phyloP scores from a whole-genome alignment of 1,139 yeast species.

The Magnusiomyces clavatus region DNA sequence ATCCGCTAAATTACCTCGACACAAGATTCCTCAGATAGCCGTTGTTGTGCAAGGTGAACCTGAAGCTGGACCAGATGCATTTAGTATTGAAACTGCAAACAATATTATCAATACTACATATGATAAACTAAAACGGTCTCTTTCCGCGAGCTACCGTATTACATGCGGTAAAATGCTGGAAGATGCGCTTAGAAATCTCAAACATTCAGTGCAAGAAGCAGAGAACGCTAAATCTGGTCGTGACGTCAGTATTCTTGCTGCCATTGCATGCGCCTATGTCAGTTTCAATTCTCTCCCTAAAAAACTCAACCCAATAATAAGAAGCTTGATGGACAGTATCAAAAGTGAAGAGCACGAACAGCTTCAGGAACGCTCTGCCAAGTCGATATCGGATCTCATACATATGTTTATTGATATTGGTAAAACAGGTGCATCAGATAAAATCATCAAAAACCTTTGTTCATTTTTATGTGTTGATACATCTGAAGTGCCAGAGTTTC shows the following conservation, averaged over 20 bases:
- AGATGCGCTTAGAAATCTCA: constrained; percentile 67
- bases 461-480: constrained; percentile 94
- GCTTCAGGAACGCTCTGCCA: constrained; percentile 66
- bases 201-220: constrained; percentile 64
- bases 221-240: constrained; percentile 47
- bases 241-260: constrained; percentile 57
- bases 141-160: constrained; percentile 69
- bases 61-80: constrained; percentile 93
- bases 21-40: constrained; percentile 76
- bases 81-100: constrained; percentile 71
- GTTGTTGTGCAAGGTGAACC: constrained; percentile 89
- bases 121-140: constrained; percentile 51
- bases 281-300: constrained; percentile 55
- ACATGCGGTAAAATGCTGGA: constrained; percentile 66
- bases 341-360: constrained; percentile 63
- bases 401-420: constrained; percentile 46
- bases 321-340: constrained; percentile 88
- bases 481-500: constrained; percentile 89
- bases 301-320: constrained; percentile 80
- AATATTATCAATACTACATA: constrained; percentile 58
- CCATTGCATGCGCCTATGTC: constrained; percentile 58
- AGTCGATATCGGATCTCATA: constrained; percentile 59
- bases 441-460: constrained; percentile 81
- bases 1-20: constrained; percentile 64
- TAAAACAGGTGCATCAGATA: constrained; percentile 73